These are phyloP conservation scores for Gossypium aridum DNA, from an alignment of 441 rosid genomes.

Conservation along the genomic window DNA sequence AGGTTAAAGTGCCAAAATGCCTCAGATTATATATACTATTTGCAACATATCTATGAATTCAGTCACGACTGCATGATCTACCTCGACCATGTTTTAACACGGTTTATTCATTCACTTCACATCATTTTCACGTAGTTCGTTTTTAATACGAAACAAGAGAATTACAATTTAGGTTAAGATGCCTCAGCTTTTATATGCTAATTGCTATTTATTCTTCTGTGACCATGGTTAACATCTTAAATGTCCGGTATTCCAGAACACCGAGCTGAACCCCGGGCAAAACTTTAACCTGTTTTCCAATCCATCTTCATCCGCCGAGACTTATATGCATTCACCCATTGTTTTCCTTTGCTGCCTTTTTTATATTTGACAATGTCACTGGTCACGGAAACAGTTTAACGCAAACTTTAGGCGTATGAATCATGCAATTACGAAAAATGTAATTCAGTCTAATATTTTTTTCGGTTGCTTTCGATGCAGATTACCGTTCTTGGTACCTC, in stretches of 20 bases:
- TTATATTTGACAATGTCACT: not conserved
- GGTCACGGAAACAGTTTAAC: too few species aligned
- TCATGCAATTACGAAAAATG: not conserved
- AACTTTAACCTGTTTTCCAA: not conserved
- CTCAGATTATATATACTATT: not conserved
- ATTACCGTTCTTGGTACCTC: slow-evolving; percentile 86
- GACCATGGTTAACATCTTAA: not conserved
- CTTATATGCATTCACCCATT: not conserved
- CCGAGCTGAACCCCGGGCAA: not conserved
- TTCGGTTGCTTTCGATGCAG: slow-evolving; percentile 29
- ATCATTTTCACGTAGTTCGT: not conserved
- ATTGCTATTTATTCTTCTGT: not conserved
- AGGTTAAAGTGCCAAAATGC: not conserved
- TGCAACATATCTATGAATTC: not conserved
- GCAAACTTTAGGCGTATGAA: not conserved
- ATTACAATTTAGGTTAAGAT: not conserved
- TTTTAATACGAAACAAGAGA: not conserved
- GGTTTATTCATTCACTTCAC: not conserved
- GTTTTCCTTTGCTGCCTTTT: not conserved
- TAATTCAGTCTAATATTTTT: not conserved
- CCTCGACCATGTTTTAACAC: not conserved
- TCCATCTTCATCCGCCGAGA: not conserved
- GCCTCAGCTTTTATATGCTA: not conserved
- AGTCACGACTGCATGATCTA: not conserved
- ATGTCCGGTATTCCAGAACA: not conserved